Percentiles rank a stretch among this genome's conserved stretches.
Evolutionary conservation across 2,329 filamentous ascomycete species (phyloP).

Genomic region (Dothidotthia symphoricarpi): DNA sequence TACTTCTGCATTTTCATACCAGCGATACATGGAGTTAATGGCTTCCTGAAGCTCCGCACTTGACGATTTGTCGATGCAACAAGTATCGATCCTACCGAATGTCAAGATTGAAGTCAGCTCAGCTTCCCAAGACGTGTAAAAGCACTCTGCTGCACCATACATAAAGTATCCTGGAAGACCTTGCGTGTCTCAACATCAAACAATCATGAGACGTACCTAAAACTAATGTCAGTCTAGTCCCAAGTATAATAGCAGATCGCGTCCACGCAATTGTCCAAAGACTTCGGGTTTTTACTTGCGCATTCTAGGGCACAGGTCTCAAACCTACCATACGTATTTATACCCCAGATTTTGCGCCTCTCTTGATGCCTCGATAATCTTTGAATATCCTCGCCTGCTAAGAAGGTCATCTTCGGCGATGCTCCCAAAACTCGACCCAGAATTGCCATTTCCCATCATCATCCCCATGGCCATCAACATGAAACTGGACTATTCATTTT

Average conservation of each 20-base stretch:
- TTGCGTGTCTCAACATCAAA: no score
- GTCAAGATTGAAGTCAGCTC: no score
- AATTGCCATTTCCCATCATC: conserved; percentile 9
- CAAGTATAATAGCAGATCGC: no score
- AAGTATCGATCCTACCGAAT: conserved; percentile 17
- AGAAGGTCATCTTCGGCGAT: conserved; percentile 12
- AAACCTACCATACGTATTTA: conserved; percentile 13
- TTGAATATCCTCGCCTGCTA: conserved; percentile 13
- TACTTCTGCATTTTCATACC: conserved; percentile 14
- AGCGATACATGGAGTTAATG: conserved; percentile 26
- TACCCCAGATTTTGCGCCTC: conserved; percentile 10
- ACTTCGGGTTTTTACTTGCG: no score
- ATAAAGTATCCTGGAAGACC: no score
- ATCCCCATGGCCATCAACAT: conserved; percentile 16
- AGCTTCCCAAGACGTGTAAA: no score
- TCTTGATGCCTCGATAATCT: conserved; percentile 14
- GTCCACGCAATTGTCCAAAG: no score
- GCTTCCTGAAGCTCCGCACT: conserved; percentile 22
- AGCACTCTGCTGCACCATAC: no score
- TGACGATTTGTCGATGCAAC: conserved; percentile 22
- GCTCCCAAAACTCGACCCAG: conserved; percentile 8
- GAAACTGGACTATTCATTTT: conserved; percentile 4
- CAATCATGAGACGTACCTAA: no score
- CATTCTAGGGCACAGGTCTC: no score
- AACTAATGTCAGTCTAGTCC: no score